Base-by-base conservation (phyloP, 2,329 filamentous ascomycete species). In the Microthyrium microscopicum region DNA sequence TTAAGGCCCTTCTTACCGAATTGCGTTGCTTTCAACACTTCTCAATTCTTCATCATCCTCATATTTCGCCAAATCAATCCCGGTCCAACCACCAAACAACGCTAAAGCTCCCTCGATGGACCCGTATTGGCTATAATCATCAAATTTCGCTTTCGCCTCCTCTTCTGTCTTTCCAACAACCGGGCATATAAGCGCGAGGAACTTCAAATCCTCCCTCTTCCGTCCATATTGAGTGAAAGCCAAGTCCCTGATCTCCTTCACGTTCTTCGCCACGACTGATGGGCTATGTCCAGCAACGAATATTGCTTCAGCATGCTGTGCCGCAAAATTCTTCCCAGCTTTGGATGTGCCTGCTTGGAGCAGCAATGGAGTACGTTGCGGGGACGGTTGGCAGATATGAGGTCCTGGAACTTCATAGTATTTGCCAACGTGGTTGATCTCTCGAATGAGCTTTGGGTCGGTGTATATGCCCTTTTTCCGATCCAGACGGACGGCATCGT, bases 61-160 rank as follows among this genome's bases (percentile, higher is more conserved):
- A 41, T 75, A 77, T 27, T 62, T 54, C 5, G 61, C 57, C 17
- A 77, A 53, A 46, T 78, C 69, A 29, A 76, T 73, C 1, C 73
- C 77, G 0, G 77, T 81, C 76, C 77, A 83, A 2, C 77, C 77
- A 15, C 75, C 74, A 43, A 82, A 83, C 13, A 82, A 51, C 2
- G 76, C 72, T 36, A 81, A 47, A 0, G 75, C 77, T 2, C 77
- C 77, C 41, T 76, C 77, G 26, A 66, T 59, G 2, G 66, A 66
- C 0, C 72, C 77, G 44, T 78, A 70, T 35, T 64, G 61, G 7
- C 64, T 58, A 39, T 70, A 72, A 4, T 78, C 70, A 0, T 60
- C 53, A 33, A 74, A 68, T 51, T 80, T 81, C 5, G 61, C 66
- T 37, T 62, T 53, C 0, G 77, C 77, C 46, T 78, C 74, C 36